phyloP scores from a whole-genome alignment of 495 filamentous ascomycete species.

The Talaromyces nanjingensis region DNA sequence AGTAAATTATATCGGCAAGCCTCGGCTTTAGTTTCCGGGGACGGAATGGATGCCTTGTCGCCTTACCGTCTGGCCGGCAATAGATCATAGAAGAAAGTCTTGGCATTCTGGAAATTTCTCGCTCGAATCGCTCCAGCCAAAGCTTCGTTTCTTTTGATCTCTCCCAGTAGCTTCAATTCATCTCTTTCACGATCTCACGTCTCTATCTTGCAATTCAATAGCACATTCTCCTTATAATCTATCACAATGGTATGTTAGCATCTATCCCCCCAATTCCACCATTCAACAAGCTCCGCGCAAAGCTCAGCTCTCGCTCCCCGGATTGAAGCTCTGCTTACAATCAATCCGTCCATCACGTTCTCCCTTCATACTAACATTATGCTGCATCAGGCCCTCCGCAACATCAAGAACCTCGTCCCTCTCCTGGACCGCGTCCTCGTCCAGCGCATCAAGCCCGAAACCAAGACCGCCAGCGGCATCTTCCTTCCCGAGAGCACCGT shows the following conservation, averaged over 20 bases:
- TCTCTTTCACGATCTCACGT: neutral
- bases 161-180: neutral
- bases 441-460: constrained; percentile 94
- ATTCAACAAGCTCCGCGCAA: neutral
- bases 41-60: neutral
- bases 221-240: neutral
- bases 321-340: neutral
- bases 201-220: neutral
- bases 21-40: constrained; percentile 6
- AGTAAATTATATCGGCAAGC: constrained; percentile 1
- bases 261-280: neutral
- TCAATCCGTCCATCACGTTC: neutral
- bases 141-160: constrained; percentile 1
- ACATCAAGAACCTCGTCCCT: constrained; percentile 89
- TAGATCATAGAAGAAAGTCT: constrained; percentile 20
- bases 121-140: constrained; percentile 7
- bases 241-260: constrained; percentile 5
- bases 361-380: too few species aligned
- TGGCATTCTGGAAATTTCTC: constrained; percentile 54
- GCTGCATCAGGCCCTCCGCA: constrained; percentile 59
- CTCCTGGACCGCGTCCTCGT: constrained; percentile 98
- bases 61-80: neutral
- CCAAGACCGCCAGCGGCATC: constrained; percentile 93
- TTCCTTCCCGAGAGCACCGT: constrained; percentile 95
- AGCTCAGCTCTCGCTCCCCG: neutral